A percentile compares a stretch with the other conserved stretches of the same genome.
phyloP scores from a whole-genome alignment of 768 basidiomycete genomes.

The Agaricus subrufescens region DNA sequence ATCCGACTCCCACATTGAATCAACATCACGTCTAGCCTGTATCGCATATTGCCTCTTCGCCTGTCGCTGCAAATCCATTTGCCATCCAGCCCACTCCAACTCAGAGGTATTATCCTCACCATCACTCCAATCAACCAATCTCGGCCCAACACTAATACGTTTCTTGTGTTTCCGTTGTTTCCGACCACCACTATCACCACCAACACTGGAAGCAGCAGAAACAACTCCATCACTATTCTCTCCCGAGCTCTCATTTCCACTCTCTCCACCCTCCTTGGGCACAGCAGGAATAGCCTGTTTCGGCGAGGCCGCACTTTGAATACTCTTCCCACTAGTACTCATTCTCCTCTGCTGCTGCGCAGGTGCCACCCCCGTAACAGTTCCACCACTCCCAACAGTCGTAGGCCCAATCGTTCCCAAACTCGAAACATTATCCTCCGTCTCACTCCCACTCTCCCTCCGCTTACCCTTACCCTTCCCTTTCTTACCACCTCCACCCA shows the following conservation, averaged over 20 bases:
- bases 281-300: not conserved
- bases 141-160: too few species aligned
- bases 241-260: conserved; percentile 7
- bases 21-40: conserved; percentile 12
- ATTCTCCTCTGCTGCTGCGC: conserved; percentile 2
- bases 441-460: conserved; percentile 2
- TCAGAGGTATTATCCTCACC: conserved; percentile 43
- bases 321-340: conserved; percentile 8
- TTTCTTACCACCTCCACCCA: conserved; percentile 1
- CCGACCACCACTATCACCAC: not conserved
- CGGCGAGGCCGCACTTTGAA: not conserved
- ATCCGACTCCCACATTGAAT: conserved; percentile 2
- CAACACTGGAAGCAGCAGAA: not conserved
- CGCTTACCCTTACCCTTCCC: conserved; percentile 14
- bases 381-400: conserved; percentile 11
- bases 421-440: conserved; percentile 8
- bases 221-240: conserved; percentile 10
- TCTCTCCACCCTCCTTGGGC: conserved; percentile 2
- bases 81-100: conserved; percentile 66
- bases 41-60: conserved; percentile 15
- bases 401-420: conserved; percentile 9
- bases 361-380: conserved; percentile 9
- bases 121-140: conserved; percentile 27
- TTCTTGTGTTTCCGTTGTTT: too few species aligned
- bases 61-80: conserved; percentile 45